phyloP scores from a whole-genome alignment of 164 flowering plant genomes.

The Paratinospora sagittata region DNA sequence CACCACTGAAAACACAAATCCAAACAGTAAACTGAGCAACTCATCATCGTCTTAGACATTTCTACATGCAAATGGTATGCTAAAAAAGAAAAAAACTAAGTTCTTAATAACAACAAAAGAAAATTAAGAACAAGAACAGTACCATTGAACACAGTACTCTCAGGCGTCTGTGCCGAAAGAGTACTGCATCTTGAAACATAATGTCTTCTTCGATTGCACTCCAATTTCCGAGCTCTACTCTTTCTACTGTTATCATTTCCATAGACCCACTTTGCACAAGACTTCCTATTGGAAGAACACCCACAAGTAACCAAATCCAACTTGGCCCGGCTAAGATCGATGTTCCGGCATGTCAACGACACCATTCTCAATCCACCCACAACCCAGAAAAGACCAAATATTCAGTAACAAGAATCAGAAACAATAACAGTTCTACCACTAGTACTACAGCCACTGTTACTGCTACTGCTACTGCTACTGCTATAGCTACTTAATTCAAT shows the following conservation, averaged over 20 bases:
- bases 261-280: conserved; percentile 18
- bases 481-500: neutral
- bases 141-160: conserved; percentile 45
- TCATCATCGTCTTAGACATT: neutral
- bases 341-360: conserved; percentile 52
- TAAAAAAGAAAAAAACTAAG: neutral
- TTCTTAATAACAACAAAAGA: neutral
- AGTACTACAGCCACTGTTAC: neutral
- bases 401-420: neutral
- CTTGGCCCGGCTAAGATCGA: conserved; percentile 41
- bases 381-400: conserved; percentile 13
- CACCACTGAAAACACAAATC: conserved; percentile 30
- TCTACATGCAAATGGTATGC: neutral
- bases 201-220: conserved; percentile 15
- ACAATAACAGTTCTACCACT: neutral
- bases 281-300: conserved; percentile 33
- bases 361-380: conserved; percentile 44
- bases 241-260: conserved; percentile 19
- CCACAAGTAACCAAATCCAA: conserved; percentile 46
- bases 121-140: neutral
- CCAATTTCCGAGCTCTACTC: conserved; percentile 26
- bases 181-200: conserved; percentile 29
- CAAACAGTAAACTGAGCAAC: neutral
- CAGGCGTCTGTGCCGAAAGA: conserved; percentile 44
- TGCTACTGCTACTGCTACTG: neutral